Percentiles rank a stretch among this genome's conserved stretches.
phyloP scores from a whole-genome alignment of 345 rosid species.

The Erodium maritimum region DNA sequence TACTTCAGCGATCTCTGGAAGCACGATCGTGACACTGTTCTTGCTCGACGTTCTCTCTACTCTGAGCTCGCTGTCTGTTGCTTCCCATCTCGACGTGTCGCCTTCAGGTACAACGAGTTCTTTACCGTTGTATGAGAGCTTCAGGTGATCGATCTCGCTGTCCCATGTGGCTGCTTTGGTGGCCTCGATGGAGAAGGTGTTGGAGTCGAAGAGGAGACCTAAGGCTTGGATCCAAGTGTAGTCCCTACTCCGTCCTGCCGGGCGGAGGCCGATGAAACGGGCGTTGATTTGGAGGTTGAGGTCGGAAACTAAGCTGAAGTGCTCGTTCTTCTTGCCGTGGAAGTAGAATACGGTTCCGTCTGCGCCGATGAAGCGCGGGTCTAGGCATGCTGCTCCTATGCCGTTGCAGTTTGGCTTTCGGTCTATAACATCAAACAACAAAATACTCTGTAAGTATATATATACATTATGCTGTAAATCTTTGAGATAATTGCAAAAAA shows the following conservation, averaged over 20 bases:
- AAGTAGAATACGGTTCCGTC: conserved; percentile 53
- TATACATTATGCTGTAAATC: too few species aligned
- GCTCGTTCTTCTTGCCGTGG: conserved; percentile 47
- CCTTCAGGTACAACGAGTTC: conserved; percentile 36
- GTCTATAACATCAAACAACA: conserved; percentile 8
- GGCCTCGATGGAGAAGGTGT: conserved; percentile 54
- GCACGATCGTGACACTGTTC: conserved; percentile 37
- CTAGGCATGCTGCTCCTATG: conserved; percentile 52
- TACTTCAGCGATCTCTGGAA: conserved; percentile 38
- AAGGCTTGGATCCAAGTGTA: conserved; percentile 63
- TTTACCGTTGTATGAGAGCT: conserved; percentile 38
- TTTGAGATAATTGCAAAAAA: too few species aligned
- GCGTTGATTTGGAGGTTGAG: conserved; percentile 44
- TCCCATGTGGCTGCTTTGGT: conserved; percentile 39
- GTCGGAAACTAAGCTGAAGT: conserved; percentile 47
- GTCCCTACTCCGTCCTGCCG: conserved; percentile 38
- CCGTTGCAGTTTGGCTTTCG: conserved; percentile 21
- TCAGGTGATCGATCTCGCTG: conserved; percentile 39
- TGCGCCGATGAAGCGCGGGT: conserved; percentile 56
- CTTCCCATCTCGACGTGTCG: conserved; percentile 37
- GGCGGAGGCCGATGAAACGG: conserved; percentile 47
- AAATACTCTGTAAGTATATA: neutral
- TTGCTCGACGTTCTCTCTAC: conserved; percentile 42
- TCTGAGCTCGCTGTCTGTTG: conserved; percentile 30
- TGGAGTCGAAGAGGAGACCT: conserved; percentile 39